Evolutionary conservation across 2,329 filamentous ascomycete genomes (phyloP), one percentile per base, ranked within the genome.

Genomic region (Neopestalotiopsis sp.): DNA sequence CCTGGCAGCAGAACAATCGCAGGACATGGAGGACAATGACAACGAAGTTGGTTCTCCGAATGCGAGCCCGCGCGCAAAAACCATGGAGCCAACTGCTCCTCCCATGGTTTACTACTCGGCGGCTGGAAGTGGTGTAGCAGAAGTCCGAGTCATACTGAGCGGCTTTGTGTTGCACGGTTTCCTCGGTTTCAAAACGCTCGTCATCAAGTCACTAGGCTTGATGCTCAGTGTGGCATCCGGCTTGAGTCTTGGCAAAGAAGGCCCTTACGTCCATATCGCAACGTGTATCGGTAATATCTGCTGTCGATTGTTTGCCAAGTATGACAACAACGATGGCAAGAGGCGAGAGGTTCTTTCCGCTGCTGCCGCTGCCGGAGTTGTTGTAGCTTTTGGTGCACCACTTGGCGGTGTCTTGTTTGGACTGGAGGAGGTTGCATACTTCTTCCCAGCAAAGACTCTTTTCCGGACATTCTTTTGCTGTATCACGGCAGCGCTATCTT

Each of bases 381-480:
- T 95, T 12, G 95, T 98, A 40, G 95, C 95, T 13, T 98, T 98
- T 78, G 95, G 95, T 49, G 94, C 95, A 1, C 95, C 95, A 57
- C 77, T 90, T 0, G 94, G 94, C 9, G 95, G 95, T 66, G 94
- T 98, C 1, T 86, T 98, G 2, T 98, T 98, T 80, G 94, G 94
- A 42, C 81, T 98, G 38, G 96, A 99, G 81, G 96, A 98, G 86
- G 95, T 98, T 71, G 90, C 93, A 74, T 98, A 98, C 80, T 98
- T 98, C 81, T 98, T 98, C 79, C 95, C 96, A 0, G 94, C 95
- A 5, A 98, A 99, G 83, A 98, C 95, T 0, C 87, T 99, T 9
- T 99, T 99, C 83, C 87, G 96, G 66, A 98, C 96, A 0, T 99
- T 99, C 81, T 98, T 98, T 81, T 98, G 95, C 84, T 98, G 95